A percentile compares a stretch with the other conserved stretches of the same genome.
Conservation (phyloP, 2,329 filamentous ascomycete species). For the Fusarium sp. region DNA sequence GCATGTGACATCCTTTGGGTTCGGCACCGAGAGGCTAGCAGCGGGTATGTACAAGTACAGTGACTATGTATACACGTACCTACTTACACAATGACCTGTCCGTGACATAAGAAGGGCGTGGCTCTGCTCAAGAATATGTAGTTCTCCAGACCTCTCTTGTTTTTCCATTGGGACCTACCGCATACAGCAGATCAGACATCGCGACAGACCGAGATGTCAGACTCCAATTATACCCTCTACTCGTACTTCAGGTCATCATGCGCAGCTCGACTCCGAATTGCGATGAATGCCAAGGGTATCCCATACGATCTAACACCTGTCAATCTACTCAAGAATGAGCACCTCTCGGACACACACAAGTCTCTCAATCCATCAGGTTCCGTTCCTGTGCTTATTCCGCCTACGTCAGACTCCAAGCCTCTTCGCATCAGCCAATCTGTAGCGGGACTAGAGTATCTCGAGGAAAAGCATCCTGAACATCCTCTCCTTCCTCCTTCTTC, state of each 20-base stretch:
- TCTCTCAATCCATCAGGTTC: constrained; percentile 65
- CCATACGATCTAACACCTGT: constrained; percentile 60
- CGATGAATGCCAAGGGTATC: constrained; percentile 67
- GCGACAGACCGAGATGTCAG: constrained; percentile 32
- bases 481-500: constrained; percentile 63
- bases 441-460: constrained; percentile 72
- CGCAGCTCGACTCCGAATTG: constrained; percentile 71
- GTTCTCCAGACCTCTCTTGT: accelerated
- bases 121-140: background rate
- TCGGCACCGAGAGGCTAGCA: constrained; percentile 39
- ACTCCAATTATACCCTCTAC: constrained; percentile 59
- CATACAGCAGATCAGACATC: accelerated
- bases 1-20: background rate
- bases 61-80: background rate
- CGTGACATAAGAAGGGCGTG: constrained; percentile 41
- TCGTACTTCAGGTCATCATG: constrained; percentile 74
- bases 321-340: constrained; percentile 67
- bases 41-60: constrained; percentile 4
- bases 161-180: no score
- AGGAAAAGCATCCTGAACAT: constrained; percentile 62
- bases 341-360: constrained; percentile 59
- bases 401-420: constrained; percentile 41
- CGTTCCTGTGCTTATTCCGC: constrained; percentile 65
- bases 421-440: constrained; percentile 68
- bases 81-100: background rate